A percentile compares a stretch with the other conserved stretches of the same genome.
Conservation (phyloP, 345 rosid genomes). For the Firmiana major region DNA sequence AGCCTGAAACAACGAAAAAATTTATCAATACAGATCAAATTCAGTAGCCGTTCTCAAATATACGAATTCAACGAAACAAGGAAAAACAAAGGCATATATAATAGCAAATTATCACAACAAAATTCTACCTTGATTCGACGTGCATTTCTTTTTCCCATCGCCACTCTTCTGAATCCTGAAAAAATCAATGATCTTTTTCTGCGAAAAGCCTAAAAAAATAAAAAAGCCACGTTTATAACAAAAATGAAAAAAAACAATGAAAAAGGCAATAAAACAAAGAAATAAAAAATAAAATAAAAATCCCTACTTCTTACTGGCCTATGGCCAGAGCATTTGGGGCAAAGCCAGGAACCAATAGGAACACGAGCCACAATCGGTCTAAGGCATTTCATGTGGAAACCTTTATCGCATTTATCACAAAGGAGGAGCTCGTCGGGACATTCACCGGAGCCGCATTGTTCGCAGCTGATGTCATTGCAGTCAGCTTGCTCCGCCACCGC, state of each 20-base stretch:
- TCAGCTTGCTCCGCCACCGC: constrained; percentile 41
- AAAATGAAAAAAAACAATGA: neutral
- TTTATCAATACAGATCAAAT: neutral
- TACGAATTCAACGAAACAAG: neutral
- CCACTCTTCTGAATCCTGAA: constrained; percentile 61
- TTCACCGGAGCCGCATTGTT: constrained; percentile 74
- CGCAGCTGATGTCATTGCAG: constrained; percentile 51
- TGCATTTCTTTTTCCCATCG: constrained; percentile 26
- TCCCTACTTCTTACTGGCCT: constrained; percentile 82
- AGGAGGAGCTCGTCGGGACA: constrained; percentile 63
- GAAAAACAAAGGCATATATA: neutral
- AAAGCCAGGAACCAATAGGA: constrained; percentile 81
- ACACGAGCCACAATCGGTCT: constrained; percentile 78
- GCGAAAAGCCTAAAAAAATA: constrained; percentile 57
- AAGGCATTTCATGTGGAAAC: constrained; percentile 88
- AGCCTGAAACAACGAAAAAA: neutral
- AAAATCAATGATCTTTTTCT: constrained; percentile 77
- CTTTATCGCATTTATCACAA: constrained; percentile 82
- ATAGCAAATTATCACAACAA: neutral
- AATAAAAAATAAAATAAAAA: neutral
- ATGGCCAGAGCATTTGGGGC: constrained; percentile 62
- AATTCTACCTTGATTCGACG: constrained; percentile 50
- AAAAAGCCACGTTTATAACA: constrained; percentile 8
- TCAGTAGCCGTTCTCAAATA: neutral
- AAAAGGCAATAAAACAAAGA: neutral